Evolutionary conservation across 305 asterid species (phyloP), one percentile per base, ranked within the genome.

Genomic region (Ruellia speciosa): DNA sequence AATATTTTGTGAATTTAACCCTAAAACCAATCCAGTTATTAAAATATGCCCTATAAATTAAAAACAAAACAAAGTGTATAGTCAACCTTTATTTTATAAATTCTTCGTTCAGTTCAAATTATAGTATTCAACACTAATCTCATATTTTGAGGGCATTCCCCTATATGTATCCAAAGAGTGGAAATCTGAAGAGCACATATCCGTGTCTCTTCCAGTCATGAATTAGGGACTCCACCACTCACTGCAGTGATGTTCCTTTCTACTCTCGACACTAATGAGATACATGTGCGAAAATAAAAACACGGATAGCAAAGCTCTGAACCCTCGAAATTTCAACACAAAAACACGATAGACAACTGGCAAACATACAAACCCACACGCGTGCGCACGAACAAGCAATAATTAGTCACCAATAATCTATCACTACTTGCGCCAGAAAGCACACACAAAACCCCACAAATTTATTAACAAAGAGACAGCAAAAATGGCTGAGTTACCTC

Each of bases 401-500:
- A 43, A 43, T 14, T 14, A 10, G 4, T 43, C 49, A 13, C 15
- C n/a, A 43, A 13, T 11, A 39, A 9, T 43, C 49, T 11, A 43
- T 4, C 6, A 4, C 5, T 1, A 43, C 53, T 35, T 19, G 49
- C 19, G 56, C 15, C 55, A 47, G 64, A 13, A 12, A 14, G 41
- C 0, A 14, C 43, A 34, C 28, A 45, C 15, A 43, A 39, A 39
- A 39, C 13, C 15, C 49, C n/a, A 12, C n/a, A 14, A 56, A 58
- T 39, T 53, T 40, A 53, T 34, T 14, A 14, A 43, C 1, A 18
- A 39, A 54, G 3, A 54, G 18, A 35, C 51, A 18, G 62, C 52
- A 15, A 16, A 47, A 47, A 15, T 2, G 51, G 57, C 51, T 15
- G 55, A 63, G 65, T 65, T 70, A 89, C 97, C 94, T 89, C 98